Base-by-base conservation (phyloP, 768 basidiomycete species). In the Mycena rosella region DNA sequence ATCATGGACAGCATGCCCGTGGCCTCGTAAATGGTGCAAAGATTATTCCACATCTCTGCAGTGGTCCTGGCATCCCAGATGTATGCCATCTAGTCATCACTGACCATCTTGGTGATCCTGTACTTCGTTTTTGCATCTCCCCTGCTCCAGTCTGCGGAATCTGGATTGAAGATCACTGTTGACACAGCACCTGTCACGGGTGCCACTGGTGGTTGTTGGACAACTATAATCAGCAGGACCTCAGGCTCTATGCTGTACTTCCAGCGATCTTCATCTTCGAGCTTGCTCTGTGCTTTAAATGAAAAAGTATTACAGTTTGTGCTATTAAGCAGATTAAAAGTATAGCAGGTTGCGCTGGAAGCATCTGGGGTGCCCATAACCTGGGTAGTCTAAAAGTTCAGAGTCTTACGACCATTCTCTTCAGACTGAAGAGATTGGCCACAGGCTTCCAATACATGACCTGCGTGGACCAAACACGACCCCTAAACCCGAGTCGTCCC, bases 141-240 rank as follows among this genome's bases (percentile, higher is more conserved):
- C 32, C 48, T 24, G 18, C 3, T 22, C 57, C 57, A 59, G 15
- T 30, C 57, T 2, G 29, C 57, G 34, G 47, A 59, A 13, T 17
- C 45, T 18, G 57, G 57, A 36, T 59, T 59, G 45, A 26, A n/a
- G n/a, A 48, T 20, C 30, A 45, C 57, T 13, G 56, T n/a, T n/a
- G n/a, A n/a, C n/a, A n/a, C n/a, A n/a, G n/a, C n/a, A n/a, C n/a
- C n/a, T n/a, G n/a, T n/a, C n/a, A n/a, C n/a, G n/a, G n/a, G n/a
- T n/a, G n/a, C n/a, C n/a, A n/a, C n/a, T n/a, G n/a, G n/a, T n/a
- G 42, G 18, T n/a, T 18, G 15, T 30, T 58, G 42, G 26, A 42
- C 40, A 29, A 24, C 45, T n/a, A 45, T 44, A 15, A 8, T 58
- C 4, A 26, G 40, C n/a, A 17, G 44, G 27, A 30, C 42, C 26